phyloP scores from a whole-genome alignment of 306 rosid genomes.

The Castanospermum australe region DNA sequence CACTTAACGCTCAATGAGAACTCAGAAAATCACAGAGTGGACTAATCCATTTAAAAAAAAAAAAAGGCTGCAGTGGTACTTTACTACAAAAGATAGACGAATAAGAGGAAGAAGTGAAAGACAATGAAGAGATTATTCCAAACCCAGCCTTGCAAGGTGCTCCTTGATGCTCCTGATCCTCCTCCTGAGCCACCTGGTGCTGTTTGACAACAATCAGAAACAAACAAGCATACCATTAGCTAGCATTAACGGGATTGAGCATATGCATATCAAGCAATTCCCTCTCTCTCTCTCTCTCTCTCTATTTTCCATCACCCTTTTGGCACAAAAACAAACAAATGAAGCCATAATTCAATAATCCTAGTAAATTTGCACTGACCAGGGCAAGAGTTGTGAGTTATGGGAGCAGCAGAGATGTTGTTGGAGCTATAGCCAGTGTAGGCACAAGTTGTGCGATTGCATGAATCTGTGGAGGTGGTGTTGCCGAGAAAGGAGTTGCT shows the following conservation, averaged over 20 bases:
- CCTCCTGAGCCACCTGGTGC: constrained; percentile 33
- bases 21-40: constrained; percentile 6
- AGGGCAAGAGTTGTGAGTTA: constrained; percentile 47
- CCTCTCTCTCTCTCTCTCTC: too few species aligned
- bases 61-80: background rate
- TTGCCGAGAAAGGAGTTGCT: constrained; percentile 39
- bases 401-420: constrained; percentile 38
- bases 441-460: constrained; percentile 53
- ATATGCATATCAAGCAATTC: background rate
- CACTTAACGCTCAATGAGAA: constrained; percentile 14
- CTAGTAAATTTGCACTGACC: constrained; percentile 42
- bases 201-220: constrained; percentile 30
- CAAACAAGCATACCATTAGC: background rate
- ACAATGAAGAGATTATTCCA: constrained; percentile 47
- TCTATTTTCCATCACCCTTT: background rate
- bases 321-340: background rate
- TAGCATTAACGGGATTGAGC: background rate
- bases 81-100: constrained; percentile 29
- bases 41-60: background rate
- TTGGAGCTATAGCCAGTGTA: constrained; percentile 55
- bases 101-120: constrained; percentile 36
- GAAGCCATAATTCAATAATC: background rate
- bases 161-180: constrained; percentile 42
- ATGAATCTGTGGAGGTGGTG: constrained; percentile 28
- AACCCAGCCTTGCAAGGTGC: constrained; percentile 31